These are phyloP conservation scores for Chernovozyma sophiae-reginae DNA, from an alignment of 1,139 yeast species.

Conservation along the genomic window DNA sequence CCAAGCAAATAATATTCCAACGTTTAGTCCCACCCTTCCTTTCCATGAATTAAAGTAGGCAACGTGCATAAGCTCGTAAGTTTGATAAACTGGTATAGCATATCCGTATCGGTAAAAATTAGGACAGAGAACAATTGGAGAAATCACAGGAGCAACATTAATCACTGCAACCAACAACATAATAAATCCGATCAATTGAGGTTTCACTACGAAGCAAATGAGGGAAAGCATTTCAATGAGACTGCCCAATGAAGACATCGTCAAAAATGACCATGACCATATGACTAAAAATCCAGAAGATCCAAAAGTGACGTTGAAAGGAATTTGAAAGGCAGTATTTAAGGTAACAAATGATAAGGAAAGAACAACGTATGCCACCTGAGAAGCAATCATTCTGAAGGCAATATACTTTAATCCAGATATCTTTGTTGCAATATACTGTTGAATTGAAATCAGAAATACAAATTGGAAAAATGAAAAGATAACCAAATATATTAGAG, in stretches of 20 bases:
- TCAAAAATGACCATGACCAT: conserved; percentile 43
- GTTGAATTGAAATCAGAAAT: conserved; percentile 23
- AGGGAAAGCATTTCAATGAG: conserved; percentile 43
- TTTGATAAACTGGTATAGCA: conserved; percentile 49
- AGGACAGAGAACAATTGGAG: conserved; percentile 46
- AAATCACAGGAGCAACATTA: conserved; percentile 46
- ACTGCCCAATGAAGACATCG: conserved; percentile 50
- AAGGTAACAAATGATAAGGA: conserved; percentile 39
- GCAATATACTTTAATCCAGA: conserved; percentile 35
- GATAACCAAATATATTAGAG: conserved; percentile 27
- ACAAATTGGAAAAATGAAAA: conserved; percentile 31
- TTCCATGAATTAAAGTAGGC: conserved; percentile 42
- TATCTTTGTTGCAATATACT: conserved; percentile 26
- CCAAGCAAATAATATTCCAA: conserved; percentile 49
- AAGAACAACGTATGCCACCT: conserved; percentile 37
- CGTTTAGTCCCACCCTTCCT: conserved; percentile 42
- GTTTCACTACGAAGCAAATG: conserved; percentile 32
- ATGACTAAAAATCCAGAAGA: conserved; percentile 45
- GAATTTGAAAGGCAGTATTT: conserved; percentile 43
- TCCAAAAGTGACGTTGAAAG: conserved; percentile 32
- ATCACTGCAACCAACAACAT: conserved; percentile 38
- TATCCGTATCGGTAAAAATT: conserved; percentile 46
- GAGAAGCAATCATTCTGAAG: conserved; percentile 39
- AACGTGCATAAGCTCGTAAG: conserved; percentile 44
- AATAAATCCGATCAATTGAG: conserved; percentile 47